Evolutionary conservation across 2,329 filamentous ascomycete genomes (phyloP).

Genomic region (Aspergillus glaucus): DNA sequence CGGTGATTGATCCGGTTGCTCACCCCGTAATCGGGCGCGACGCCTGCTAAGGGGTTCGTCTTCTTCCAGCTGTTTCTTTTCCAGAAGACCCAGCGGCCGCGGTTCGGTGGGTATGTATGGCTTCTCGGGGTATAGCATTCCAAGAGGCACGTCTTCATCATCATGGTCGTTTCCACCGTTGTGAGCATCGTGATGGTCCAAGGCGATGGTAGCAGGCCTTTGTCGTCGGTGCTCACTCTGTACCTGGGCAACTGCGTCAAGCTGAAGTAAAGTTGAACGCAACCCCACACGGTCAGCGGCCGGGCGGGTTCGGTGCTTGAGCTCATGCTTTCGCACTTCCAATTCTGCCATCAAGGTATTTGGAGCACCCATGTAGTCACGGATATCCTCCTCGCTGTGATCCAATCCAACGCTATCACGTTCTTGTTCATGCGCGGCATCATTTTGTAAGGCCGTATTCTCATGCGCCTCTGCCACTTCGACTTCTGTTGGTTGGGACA

Average conservation of each 20-base stretch:
- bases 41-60: conserved; percentile 80
- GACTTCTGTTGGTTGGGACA: conserved; percentile 11
- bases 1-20: conserved; percentile 33
- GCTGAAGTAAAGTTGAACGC: conserved; percentile 80
- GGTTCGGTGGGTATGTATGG: conserved; percentile 24
- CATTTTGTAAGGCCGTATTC: conserved; percentile 11
- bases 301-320: conserved; percentile 70
- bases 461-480: conserved; percentile 17
- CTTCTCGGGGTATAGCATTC: conserved; percentile 61
- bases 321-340: conserved; percentile 81
- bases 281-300: conserved; percentile 68
- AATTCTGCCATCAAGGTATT: conserved; percentile 90
- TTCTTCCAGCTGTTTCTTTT: conserved; percentile 79
- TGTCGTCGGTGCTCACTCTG: conserved; percentile 65
- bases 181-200: conserved; percentile 59
- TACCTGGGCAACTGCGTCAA: conserved; percentile 83
- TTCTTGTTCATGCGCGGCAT: conserved; percentile 11
- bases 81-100: conserved; percentile 42
- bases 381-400: conserved; percentile 39
- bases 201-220: conserved; percentile 78
- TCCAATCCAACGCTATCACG: conserved; percentile 21
- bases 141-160: conserved; percentile 84
- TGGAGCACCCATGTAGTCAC: conserved; percentile 61
- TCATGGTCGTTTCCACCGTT: conserved; percentile 43
- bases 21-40: conserved; percentile 66